Base-by-base conservation (phyloP, 495 filamentous ascomycete species). In the Penicillium argentinense region DNA sequence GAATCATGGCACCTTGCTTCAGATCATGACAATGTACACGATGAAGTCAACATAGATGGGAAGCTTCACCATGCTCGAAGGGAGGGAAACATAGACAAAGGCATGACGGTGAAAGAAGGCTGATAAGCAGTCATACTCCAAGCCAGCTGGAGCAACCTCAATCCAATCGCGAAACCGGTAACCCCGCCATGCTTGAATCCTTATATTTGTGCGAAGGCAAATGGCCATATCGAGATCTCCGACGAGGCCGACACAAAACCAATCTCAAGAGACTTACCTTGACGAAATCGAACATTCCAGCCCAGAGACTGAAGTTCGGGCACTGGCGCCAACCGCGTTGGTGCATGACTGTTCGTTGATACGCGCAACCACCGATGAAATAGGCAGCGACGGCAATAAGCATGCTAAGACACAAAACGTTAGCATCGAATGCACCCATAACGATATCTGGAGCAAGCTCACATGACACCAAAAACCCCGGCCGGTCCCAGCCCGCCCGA, bases 281-380 rank as follows among this genome's bases (percentile, higher is more conserved):
- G 47, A 96, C 56, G 56, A 95, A 93, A 41, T 83, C 81, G 51
- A 87, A 77, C 29, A 96, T 86, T n/a, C 88, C 85, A 22, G 88
- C 83, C 95, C 95, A 99, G 39, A 96, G 75, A 48, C 78, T 81
- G 71, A 91, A 97, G 67, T 99, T 97, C 12, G 95, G 95, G 47
- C 97, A 75, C 60, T 97, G 95, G 51, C 87, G 80, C 95, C 91
- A 99, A 21, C 95, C 95, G 24, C 95, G 77, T 43, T 95, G 91
- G 62, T 97, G 88, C 72, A 90, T 88, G 45, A 99, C 95, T 9
- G 87, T 95, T 36, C 95, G 82, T 61, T 97, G 90, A 68, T 97
- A 99, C 27, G 95, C 87, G 58, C 93, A 88, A 55, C 95, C 95
- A 45, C 95, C 95, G 18, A 95, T 71, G 28, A 96, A 64, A 68